Evolutionary conservation across 2,329 filamentous ascomycete species (phyloP), one percentile per base, ranked within the genome.

Genomic region (Dothiorella sarmentorum): DNA sequence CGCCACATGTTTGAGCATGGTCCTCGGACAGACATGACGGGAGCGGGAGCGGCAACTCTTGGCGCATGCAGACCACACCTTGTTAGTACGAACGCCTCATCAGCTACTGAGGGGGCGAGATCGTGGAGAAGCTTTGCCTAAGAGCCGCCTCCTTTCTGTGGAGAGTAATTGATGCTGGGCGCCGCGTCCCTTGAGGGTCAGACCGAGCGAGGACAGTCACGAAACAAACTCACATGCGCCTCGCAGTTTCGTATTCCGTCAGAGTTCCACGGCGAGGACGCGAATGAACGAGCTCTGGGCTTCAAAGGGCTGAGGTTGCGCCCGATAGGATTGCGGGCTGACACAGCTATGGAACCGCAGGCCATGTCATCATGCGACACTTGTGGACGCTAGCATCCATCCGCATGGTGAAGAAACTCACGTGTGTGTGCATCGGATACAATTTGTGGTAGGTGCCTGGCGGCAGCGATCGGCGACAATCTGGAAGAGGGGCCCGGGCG

Each of bases 91-190:
- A 26, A 20, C 35, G 49, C 33, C 33, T 31, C 10, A 10, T 52
- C 33, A 52, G 33, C 24, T 29, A 11, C 29, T 37, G 29, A n/a
- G 45, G 49, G 49, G 22, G n/a, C 17, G 22, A 15, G 15, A 38
- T 38, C 49, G 33, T 40, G 49, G 33, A 40, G 35, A 33, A 52
- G 49, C 49, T 26, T 40, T 52, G 33, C 49, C 49, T 33, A 52
- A 38, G 22, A 27, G 7, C 17, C 24, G n/a, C 17, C 33, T 20
- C 35, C 9, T 15, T 17, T 29, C 11, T 26, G 18, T 31, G 15
- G 24, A 17, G 33, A 17, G n/a, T 31, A 24, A n/a, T 33, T 15
- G 17, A 18, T 24, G 42, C 26, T 18, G 31, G n/a, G n/a, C n/a
- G n/a, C n/a, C n/a, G n/a, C n/a, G n/a, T n/a, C n/a, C n/a, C n/a